phyloP scores from a whole-genome alignment of 306 rosid genomes.

The Malus asiatica region DNA sequence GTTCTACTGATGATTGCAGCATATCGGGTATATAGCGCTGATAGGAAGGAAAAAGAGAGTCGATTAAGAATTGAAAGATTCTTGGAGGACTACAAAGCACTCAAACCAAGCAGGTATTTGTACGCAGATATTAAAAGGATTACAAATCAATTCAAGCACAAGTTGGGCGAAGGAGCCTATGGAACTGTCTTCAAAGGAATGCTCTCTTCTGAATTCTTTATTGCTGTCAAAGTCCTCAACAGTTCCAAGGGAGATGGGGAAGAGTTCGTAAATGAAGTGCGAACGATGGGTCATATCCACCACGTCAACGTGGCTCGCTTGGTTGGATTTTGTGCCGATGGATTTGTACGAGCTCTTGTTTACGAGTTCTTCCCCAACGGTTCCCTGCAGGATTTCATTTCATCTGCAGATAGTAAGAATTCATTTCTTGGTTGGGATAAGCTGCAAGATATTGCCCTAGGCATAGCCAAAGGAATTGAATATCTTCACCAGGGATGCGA shows the following conservation, averaged over 20 bases:
- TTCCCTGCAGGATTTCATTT: constrained; percentile 19
- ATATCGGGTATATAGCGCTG: not conserved
- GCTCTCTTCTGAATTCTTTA: constrained; percentile 7
- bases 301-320: constrained; percentile 34
- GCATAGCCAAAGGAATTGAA: constrained; percentile 34
- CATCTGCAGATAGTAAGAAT: not conserved
- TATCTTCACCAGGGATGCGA: constrained; percentile 32
- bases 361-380: constrained; percentile 31
- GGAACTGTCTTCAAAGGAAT: constrained; percentile 31
- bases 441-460: constrained; percentile 19
- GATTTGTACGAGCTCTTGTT: constrained; percentile 24
- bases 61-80: constrained; percentile 24
- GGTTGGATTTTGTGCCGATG: constrained; percentile 38
- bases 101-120: constrained; percentile 31
- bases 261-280: constrained; percentile 2
- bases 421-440: constrained; percentile 26
- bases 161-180: constrained; percentile 30
- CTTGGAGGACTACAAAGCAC: constrained; percentile 27
- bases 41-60: constrained; percentile 5
- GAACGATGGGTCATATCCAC: constrained; percentile 29
- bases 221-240: not conserved
- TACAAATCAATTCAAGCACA: constrained; percentile 18
- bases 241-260: not conserved
- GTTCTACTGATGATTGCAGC: not conserved
- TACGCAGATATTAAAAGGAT: constrained; percentile 30